These are phyloP conservation scores for Musa itinerans DNA, from an alignment of 176 grass and related monocot species.

Conservation along the genomic window DNA sequence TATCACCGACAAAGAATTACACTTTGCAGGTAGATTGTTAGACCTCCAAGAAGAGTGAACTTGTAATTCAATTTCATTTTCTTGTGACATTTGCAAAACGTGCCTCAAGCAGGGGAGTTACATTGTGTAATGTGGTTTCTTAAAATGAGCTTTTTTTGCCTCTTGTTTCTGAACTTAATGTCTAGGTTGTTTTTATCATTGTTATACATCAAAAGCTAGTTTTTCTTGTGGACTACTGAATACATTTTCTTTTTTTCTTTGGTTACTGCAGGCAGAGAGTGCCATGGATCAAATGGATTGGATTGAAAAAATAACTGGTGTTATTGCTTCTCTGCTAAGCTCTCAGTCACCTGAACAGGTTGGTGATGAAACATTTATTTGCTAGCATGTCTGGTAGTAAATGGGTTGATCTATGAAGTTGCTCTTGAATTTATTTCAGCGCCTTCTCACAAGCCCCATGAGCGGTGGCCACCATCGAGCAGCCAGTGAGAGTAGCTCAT, in stretches of 20 bases:
- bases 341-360: conserved; percentile 94
- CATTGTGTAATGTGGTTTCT: not conserved
- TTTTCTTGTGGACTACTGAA: not conserved
- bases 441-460: conserved; percentile 56
- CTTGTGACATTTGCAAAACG: not conserved
- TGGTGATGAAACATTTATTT: conserved; percentile 12
- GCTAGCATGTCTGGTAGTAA: not conserved
- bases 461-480: conserved; percentile 62
- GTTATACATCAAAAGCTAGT: too few relatives aligned
- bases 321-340: conserved; percentile 93
- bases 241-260: not conserved
- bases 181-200: not conserved
- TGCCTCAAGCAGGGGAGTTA: not conserved
- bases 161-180: not conserved
- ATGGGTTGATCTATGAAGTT: not conserved
- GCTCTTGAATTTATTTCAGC: conserved; percentile 42
- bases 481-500: conserved; percentile 75
- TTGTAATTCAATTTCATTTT: too few relatives aligned
- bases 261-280: conserved; percentile 71
- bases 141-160: not conserved
- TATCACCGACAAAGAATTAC: conserved; percentile 95
- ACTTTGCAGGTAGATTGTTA: conserved; percentile 64
- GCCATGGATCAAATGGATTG: conserved; percentile 99
- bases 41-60: not conserved
- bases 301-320: conserved; percentile 99